Base-by-base conservation (phyloP, 2,329 filamentous ascomycete genomes). In the Drechmeria coniospora region DNA sequence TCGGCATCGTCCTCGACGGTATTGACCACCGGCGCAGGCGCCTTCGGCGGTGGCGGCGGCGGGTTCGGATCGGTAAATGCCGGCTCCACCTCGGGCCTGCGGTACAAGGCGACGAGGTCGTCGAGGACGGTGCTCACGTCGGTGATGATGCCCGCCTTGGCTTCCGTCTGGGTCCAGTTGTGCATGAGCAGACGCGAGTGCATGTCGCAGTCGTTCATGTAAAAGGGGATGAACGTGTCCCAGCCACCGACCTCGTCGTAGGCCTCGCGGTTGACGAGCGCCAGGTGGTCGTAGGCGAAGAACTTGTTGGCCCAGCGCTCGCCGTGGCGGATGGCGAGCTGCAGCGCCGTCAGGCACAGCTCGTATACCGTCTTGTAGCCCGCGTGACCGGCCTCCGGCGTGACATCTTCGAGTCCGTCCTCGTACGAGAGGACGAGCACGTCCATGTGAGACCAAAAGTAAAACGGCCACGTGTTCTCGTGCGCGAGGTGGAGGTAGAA, bases 371-470 rank as follows among this genome's bases (percentile, higher is more conserved):
- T 51, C 37, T 51, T 54, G 41, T 59, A 60, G 1, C 47, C 55
- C 4, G 42, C 36, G 11, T 54, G 38, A 21, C 46, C 43, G n/a
- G 50, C 47, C 2, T 32, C 32, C 1, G 46, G 41, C 9, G 48
- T 55, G 3, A 49, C 34, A 5, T 42, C 45, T 4, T 53, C 46
- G 23, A 44, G 32, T 2, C 55, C 56, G 20, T 47, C 45, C 30
- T 65, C 60, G 26, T 51, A 52, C 4, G 54, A 54, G 3, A 59
- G 36, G 1, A 53, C 55, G 3, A 59, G 43, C 2, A 68, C 56
- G 36, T 71, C 66, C 57, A 66, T 65, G 41, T 69, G 66, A n/a
- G 51, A 57, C 62, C 63, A 70, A 41, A 65, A 71, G 42, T 66
- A 71, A 37, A 59, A 54, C 1, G 49, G 47, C 55, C 60, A 67